Evolutionary conservation across 768 basidiomycete species (phyloP).

Genomic region (Tricholoma bakamatsutake): DNA sequence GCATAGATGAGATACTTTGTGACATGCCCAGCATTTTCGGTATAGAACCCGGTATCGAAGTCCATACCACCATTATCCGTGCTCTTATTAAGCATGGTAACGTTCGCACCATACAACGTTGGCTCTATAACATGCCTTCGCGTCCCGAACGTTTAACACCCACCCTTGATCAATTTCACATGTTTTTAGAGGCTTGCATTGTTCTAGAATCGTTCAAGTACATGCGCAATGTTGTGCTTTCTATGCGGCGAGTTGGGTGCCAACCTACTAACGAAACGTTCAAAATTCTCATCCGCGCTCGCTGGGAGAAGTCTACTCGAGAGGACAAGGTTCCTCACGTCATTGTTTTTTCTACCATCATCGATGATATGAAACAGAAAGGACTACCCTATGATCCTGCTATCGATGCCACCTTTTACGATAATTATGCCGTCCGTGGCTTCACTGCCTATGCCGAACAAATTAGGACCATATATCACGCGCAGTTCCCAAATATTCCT

Average conservation of each 20-base stretch:
- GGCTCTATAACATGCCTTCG: slow-evolving; percentile 49
- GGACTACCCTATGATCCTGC: slow-evolving; percentile 38
- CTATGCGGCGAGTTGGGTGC: slow-evolving; percentile 34
- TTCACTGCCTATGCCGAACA: slow-evolving; percentile 29
- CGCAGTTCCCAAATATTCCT: slow-evolving; percentile 17
- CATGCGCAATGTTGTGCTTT: slow-evolving; percentile 29
- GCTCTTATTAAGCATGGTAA: slow-evolving; percentile 42
- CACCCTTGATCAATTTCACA: slow-evolving; percentile 48
- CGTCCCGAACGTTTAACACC: slow-evolving; percentile 42
- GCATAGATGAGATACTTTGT: slow-evolving; percentile 46
- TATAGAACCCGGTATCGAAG: slow-evolving; percentile 35
- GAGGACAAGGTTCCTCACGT: slow-evolving; percentile 24
- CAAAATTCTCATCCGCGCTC: slow-evolving; percentile 41
- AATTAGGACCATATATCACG: slow-evolving; percentile 32
- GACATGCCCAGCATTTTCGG: slow-evolving; percentile 45
- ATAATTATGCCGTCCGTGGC: slow-evolving; percentile 37
- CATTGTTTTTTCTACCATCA: slow-evolving; percentile 32
- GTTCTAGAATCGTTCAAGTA: slow-evolving; percentile 25
- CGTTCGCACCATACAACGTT: slow-evolving; percentile 36
- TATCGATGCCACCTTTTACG: slow-evolving; percentile 34
- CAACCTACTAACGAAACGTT: slow-evolving; percentile 42
- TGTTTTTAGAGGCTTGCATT: slow-evolving; percentile 38
- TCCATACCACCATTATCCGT: slow-evolving; percentile 44
- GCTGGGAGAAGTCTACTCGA: slow-evolving; percentile 25
- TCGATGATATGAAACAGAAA: slow-evolving; percentile 41